Conservation (phyloP, 1,284 basidiomycete species). For the Fomitopsis schrenkii region DNA sequence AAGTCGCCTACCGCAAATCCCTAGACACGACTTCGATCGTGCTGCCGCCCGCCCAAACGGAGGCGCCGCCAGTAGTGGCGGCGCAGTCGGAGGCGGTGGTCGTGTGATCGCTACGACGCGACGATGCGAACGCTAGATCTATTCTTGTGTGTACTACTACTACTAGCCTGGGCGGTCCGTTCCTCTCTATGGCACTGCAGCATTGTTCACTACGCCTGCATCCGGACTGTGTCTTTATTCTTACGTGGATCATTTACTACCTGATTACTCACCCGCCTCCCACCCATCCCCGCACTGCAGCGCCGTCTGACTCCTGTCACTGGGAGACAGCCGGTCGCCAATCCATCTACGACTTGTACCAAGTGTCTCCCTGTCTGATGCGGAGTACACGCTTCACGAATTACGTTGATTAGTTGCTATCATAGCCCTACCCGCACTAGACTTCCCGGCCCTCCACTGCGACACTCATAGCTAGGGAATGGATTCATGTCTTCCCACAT, state of each 20-base stretch:
- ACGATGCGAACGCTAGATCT: background rate
- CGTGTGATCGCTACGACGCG: background rate
- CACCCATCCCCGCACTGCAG: background rate
- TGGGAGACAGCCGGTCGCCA: background rate
- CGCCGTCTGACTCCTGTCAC: background rate
- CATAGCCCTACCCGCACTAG: background rate
- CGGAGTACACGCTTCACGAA: background rate
- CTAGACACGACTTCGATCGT: slow-evolving; percentile 1
- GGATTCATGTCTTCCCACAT: background rate
- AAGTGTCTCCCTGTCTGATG: background rate
- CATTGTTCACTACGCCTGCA: background rate
- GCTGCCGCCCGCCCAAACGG: background rate
- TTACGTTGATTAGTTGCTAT: background rate
- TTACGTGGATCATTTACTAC: background rate
- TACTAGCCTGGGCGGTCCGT: background rate
- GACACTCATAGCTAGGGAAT: background rate
- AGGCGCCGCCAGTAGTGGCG: background rate
- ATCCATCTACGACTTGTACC: background rate
- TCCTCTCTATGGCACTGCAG: background rate
- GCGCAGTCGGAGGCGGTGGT: background rate
- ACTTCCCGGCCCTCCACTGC: background rate
- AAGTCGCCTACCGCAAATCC: background rate
- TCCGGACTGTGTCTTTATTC: background rate
- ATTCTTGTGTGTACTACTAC: background rate
- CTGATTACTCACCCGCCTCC: background rate